Evolutionary conservation across 192 early-diverging fungal genomes (phyloP).

Genomic region (Backusella australiensis): DNA sequence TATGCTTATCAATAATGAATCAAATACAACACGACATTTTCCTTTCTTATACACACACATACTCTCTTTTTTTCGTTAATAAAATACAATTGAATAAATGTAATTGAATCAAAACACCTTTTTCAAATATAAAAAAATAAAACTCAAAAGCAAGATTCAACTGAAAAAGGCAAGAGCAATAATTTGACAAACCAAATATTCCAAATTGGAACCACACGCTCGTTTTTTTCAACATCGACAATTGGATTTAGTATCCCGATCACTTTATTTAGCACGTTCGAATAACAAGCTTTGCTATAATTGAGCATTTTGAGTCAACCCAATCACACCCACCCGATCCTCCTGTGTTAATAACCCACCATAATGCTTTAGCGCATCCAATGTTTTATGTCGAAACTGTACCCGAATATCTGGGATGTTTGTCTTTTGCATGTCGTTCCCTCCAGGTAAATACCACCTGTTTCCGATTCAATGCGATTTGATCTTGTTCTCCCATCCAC

Average conservation of each 20-base stretch:
- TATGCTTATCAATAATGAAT: background rate
- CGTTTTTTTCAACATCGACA: background rate
- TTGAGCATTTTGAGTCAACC: background rate
- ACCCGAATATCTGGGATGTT: conserved; percentile 88
- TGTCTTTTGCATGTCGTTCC: conserved; percentile 87
- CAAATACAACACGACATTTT: background rate
- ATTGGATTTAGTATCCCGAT: background rate
- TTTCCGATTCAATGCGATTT: conserved; percentile 93
- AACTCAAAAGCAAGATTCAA: background rate
- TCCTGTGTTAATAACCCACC: background rate
- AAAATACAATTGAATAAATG: too few relatives aligned
- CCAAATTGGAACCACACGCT: background rate
- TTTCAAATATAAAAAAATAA: background rate
- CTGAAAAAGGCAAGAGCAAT: background rate
- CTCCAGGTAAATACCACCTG: conserved; percentile 73
- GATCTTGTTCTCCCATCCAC: conserved; percentile 83
- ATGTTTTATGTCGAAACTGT: conserved; percentile 77
- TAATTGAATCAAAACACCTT: too few relatives aligned
- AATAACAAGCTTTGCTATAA: background rate
- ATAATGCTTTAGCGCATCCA: conserved; percentile 39
- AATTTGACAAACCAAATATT: background rate
- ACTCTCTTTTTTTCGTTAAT: too few relatives aligned
- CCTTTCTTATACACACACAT: background rate
- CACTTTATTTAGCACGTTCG: background rate
- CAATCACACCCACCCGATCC: background rate